Evolutionary conservation across 1,284 basidiomycete species (phyloP).

Genomic region (Sphaerobolus stellatus): DNA sequence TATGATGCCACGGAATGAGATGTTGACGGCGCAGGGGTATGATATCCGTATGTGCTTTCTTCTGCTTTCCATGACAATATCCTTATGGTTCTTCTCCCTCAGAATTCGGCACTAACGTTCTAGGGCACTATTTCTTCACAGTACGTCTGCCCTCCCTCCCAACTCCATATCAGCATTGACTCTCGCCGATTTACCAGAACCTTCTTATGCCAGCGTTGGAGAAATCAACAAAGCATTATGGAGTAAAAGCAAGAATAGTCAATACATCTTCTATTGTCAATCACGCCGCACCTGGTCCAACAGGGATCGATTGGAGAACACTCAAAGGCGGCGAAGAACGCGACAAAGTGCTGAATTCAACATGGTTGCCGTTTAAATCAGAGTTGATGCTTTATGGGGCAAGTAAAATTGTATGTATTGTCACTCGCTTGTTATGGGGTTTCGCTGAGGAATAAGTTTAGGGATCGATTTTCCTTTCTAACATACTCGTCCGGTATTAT

Average conservation of each 20-base stretch:
- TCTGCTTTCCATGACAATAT: background rate
- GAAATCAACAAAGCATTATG: conserved; percentile 1
- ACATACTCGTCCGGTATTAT: conserved; percentile 5
- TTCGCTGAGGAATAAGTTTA: background rate
- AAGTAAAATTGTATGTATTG: conserved; percentile 8
- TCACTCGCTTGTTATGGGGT: background rate
- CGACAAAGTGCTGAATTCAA: conserved; percentile 5
- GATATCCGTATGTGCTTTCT: conserved; percentile 4
- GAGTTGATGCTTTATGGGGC: conserved; percentile 5
- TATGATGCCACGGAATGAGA: background rate
- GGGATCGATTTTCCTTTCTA: conserved; percentile 4
- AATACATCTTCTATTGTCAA: conserved; percentile 2
- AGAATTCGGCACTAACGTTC: conserved; percentile 6
- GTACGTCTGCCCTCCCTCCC: background rate
- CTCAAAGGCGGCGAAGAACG: conserved; percentile 9
- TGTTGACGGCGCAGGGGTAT: conserved; percentile 5
- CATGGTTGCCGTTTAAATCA: background rate
- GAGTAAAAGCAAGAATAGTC: conserved; percentile 7
- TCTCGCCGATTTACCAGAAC: background rate
- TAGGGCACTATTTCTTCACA: conserved; percentile 12
- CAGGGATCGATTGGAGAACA: conserved; percentile 8
- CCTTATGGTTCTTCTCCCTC: background rate
- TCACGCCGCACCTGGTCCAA: background rate
- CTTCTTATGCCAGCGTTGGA: conserved; percentile 8
- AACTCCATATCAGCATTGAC: background rate